phyloP scores from a whole-genome alignment of 768 basidiomycete genomes.

The Dioszegia hungarica region DNA sequence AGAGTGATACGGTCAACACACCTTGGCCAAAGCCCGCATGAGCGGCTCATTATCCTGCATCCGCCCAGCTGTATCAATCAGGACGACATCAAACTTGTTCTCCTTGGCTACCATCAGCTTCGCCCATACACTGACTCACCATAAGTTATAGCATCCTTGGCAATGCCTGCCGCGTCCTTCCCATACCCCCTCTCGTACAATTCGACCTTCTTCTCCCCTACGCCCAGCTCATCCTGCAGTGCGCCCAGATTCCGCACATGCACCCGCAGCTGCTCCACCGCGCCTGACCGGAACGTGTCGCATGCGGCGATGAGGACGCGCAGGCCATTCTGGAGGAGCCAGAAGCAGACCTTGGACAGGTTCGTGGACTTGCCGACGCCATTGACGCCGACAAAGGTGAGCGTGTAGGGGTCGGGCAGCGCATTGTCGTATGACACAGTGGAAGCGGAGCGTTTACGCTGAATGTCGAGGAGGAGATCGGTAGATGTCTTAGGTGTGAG shows the following conservation, averaged over 20 bases:
- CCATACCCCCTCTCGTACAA: constrained; percentile 95
- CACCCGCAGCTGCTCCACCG: constrained; percentile 94
- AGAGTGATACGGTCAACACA: constrained; percentile 47
- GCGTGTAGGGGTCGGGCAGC: constrained; percentile 72
- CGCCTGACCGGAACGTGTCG: constrained; percentile 93
- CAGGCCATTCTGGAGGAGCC: constrained; percentile 92
- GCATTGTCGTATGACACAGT: constrained; percentile 65
- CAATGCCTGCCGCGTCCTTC: constrained; percentile 97
- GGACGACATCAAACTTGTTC: constrained; percentile 88
- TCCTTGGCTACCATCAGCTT: constrained; percentile 61
- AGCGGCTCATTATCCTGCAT: constrained; percentile 99
- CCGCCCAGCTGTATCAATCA: constrained; percentile 95
- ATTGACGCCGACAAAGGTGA: constrained; percentile 97
- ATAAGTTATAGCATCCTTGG: constrained; percentile 85
- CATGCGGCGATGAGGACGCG: constrained; percentile 95
- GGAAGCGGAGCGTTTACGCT: constrained; percentile 64
- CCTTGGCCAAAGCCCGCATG: constrained; percentile 97
- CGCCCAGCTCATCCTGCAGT: constrained; percentile 58
- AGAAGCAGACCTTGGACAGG: constrained; percentile 95
- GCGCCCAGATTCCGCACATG: constrained; percentile 91
- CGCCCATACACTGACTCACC: constrained; percentile 54
- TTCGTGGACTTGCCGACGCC: constrained; percentile 99
- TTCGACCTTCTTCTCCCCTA: constrained; percentile 62
- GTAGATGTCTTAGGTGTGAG: constrained; percentile 95
- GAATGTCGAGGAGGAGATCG: constrained; percentile 88